Percentiles rank a stretch among this genome's conserved stretches.
Conservation (phyloP, 768 basidiomycete species). For the Kwoniella newhampshirensis region DNA sequence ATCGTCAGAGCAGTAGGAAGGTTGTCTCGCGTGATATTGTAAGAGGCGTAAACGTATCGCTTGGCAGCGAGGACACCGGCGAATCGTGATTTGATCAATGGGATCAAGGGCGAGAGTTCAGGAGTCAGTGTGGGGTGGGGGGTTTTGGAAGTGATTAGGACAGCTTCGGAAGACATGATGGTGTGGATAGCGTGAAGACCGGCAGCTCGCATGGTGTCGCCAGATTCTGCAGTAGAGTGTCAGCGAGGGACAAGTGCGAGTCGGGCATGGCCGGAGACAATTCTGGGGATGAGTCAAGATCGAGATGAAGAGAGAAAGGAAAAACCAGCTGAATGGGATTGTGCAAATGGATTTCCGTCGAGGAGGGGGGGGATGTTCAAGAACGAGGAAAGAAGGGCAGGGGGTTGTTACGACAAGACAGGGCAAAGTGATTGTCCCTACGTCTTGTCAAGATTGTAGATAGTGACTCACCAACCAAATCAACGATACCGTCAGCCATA, state of each 20-base stretch:
- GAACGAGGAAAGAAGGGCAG: no score
- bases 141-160: constrained; percentile 72
- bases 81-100: constrained; percentile 79
- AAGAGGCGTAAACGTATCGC: constrained; percentile 81
- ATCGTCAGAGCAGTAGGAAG: constrained; percentile 66
- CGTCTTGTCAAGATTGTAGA: neutral
- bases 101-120: constrained; percentile 66
- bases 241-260: neutral
- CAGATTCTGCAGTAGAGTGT: constrained; percentile 70
- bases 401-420: no score
- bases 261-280: no score
- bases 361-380: no score
- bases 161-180: constrained; percentile 80
- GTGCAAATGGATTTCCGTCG: neutral
- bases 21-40: constrained; percentile 74
- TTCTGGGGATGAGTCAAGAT: no score
- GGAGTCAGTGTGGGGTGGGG: constrained; percentile 55
- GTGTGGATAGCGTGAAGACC: constrained; percentile 92
- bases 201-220: constrained; percentile 98
- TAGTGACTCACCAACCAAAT: constrained; percentile 89
- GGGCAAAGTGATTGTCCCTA: no score
- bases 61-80: constrained; percentile 84
- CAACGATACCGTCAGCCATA: constrained; percentile 94
- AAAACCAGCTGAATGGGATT: neutral
- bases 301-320: constrained; percentile 5